These are phyloP conservation scores for Mollisia scopiformis DNA, from an alignment of 2,329 filamentous ascomycete genomes.

Conservation along the genomic window DNA sequence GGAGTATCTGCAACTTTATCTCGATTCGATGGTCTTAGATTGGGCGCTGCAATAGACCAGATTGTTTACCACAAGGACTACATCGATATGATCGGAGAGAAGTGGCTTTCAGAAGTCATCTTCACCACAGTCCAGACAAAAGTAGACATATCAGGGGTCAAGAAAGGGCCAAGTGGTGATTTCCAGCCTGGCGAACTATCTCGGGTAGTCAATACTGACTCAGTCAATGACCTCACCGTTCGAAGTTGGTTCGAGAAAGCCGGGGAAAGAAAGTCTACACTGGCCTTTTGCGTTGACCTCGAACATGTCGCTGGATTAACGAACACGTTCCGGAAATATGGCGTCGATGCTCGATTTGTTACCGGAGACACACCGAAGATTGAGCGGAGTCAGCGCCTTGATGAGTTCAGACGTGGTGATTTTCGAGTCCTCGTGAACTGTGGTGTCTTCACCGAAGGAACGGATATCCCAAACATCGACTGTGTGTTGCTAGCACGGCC, in stretches of 20 bases:
- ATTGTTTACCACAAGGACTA: constrained; percentile 95
- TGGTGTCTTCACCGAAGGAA: constrained; percentile 95
- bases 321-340: constrained; percentile 72
- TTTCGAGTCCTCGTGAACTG: constrained; percentile 94
- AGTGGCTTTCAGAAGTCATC: constrained; percentile 88
- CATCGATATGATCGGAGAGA: constrained; percentile 81
- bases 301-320: constrained; percentile 79
- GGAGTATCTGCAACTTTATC: constrained; percentile 85
- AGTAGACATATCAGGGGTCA: constrained; percentile 76
- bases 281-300: constrained; percentile 94
- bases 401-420: constrained; percentile 73
- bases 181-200: constrained; percentile 82
- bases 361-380: constrained; percentile 76
- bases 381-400: constrained; percentile 70
- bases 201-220: constrained; percentile 76
- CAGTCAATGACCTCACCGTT: constrained; percentile 83
- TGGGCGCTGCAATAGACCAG: constrained; percentile 87
- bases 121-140: constrained; percentile 91
- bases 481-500: constrained; percentile 87
- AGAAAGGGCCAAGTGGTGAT: constrained; percentile 69
- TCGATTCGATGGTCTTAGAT: constrained; percentile 78
- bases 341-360: constrained; percentile 84
- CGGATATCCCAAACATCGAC: constrained; percentile 96
- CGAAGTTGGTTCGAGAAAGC: constrained; percentile 85
- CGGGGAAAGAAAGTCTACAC: constrained; percentile 73